Conservation (phyloP, 2,329 filamentous ascomycete genomes). For the Penicillium sp. region DNA sequence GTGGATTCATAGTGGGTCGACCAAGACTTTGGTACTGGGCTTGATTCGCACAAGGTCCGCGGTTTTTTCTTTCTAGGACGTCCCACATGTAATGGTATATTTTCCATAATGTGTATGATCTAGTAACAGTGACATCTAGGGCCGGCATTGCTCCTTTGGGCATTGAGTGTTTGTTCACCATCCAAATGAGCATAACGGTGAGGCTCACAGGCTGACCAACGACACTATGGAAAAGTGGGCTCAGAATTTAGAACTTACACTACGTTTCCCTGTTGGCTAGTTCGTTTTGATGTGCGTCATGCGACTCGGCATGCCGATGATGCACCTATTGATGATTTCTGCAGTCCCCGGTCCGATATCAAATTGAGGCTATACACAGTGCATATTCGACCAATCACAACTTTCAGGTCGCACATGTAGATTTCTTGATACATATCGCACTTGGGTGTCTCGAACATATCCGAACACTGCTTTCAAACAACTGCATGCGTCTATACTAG, state of each 20-base stretch:
- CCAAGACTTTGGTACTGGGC: background rate
- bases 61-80: constrained; percentile 2
- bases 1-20: constrained; percentile 13
- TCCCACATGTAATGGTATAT: constrained; percentile 18
- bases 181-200: constrained; percentile 1
- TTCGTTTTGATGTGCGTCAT: constrained; percentile 3
- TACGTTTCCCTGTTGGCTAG: background rate
- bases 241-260: background rate
- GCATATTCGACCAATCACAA: background rate
- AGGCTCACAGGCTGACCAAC: background rate
- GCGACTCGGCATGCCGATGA: constrained; percentile 12
- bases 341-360: background rate
- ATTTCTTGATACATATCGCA: background rate
- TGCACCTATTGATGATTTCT: background rate
- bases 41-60: constrained; percentile 14
- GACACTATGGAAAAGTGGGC: background rate
- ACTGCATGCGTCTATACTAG: background rate
- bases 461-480: background rate
- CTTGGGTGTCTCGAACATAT: background rate
- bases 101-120: background rate
- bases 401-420: background rate
- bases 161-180: constrained; percentile 4
- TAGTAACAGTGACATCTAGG: background rate
- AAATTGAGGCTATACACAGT: background rate
- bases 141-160: constrained; percentile 1